Percentiles rank a stretch among this genome's conserved stretches.
phyloP scores from a whole-genome alignment of 176 grass and related monocot species.

The Carex cristatella region DNA sequence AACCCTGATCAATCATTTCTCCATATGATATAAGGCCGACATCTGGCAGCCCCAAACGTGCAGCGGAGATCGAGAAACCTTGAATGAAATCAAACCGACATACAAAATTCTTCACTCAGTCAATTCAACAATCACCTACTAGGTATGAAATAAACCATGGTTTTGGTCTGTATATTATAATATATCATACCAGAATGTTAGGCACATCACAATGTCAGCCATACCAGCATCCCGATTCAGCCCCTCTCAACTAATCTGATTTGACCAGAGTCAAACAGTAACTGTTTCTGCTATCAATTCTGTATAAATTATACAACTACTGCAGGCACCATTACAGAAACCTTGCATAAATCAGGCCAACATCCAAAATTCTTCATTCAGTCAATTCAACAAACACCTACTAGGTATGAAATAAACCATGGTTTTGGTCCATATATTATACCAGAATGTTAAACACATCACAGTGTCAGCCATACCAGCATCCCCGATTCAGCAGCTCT shows the following conservation, averaged over 20 bases:
- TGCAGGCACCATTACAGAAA: too few relatives aligned
- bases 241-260: too few relatives aligned
- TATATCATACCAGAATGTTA: too few relatives aligned
- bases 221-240: too few relatives aligned
- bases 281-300: too few relatives aligned
- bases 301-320: too few relatives aligned
- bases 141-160: not conserved
- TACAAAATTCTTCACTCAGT: not conserved
- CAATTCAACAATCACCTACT: not conserved
- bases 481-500: too few relatives aligned
- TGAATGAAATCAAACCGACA: conserved; percentile 11
- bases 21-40: conserved; percentile 95
- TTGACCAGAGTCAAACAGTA: too few relatives aligned
- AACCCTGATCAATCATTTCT: conserved; percentile 89
- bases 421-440: not conserved
- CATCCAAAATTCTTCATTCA: not conserved
- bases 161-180: not conserved
- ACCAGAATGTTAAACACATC: too few relatives aligned
- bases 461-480: too few relatives aligned
- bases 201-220: too few relatives aligned
- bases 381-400: not conserved
- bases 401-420: not conserved
- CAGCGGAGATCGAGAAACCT: conserved; percentile 83
- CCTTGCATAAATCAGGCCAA: not conserved
- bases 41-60: conserved; percentile 79